Conservation (phyloP, 345 rosid species). For the Arabidopsis thaliana region TAIR10.1 NC_003076.8:6713501-6714000, state of each 20-base stretch:
- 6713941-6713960: not conserved
- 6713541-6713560: conserved; percentile 17
- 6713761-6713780: conserved; percentile 20
- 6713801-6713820: not conserved
- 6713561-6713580: not conserved
- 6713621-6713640: conserved; percentile 47
- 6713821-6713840: not conserved
- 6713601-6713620: conserved; percentile 45
- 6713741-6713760: conserved; percentile 28
- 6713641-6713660: conserved; percentile 38
- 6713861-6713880: not conserved
- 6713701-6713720: conserved; percentile 37
- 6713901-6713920: not conserved
- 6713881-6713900: not conserved
- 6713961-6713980: not conserved
- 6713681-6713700: conserved; percentile 32
- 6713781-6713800: not conserved
- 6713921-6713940: not conserved
- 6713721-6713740: conserved; percentile 41
- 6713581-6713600: conserved; percentile 29
- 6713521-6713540: conserved; percentile 26
- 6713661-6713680: conserved; percentile 10
- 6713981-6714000: not conserved
- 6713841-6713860: not conserved
- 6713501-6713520: conserved; percentile 22